Conservation (phyloP, 2,329 filamentous ascomycete genomes). For the Apiospora aurea region DNA sequence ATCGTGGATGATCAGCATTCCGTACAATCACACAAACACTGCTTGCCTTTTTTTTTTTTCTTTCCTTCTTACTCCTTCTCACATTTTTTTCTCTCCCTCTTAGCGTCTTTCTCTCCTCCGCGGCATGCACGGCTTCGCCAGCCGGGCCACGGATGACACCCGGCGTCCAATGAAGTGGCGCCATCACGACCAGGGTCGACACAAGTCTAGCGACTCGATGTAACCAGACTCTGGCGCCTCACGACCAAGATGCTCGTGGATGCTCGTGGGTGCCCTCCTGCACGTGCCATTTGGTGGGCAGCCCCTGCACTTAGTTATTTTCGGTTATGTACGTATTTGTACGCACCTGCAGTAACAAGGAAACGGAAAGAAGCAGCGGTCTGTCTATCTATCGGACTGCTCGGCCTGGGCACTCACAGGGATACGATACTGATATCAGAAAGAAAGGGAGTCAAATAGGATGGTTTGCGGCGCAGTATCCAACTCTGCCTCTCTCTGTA, state of each 20-base stretch:
- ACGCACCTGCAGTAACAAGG: neutral
- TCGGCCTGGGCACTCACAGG: neutral
- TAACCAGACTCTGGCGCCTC: constrained; percentile 8
- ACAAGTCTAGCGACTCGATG: constrained; percentile 11
- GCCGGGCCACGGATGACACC: neutral
- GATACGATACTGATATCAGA: neutral
- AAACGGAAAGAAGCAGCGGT: neutral
- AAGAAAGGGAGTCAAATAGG: neutral
- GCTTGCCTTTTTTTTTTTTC: neutral
- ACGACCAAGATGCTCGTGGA: neutral
- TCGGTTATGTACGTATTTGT: constrained; percentile 12
- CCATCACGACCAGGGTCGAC: neutral
- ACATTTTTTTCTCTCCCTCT: neutral
- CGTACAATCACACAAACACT: neutral
- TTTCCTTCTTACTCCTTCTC: neutral
- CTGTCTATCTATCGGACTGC: neutral
- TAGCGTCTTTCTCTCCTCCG: neutral
- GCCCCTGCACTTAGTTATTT: constrained; percentile 3
- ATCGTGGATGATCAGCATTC: neutral
- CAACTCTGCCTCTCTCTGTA: neutral
- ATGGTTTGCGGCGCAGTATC: no score
- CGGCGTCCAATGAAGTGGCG: neutral
- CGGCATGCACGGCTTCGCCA: neutral
- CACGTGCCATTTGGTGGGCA: constrained; percentile 4
- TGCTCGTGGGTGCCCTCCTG: neutral